Evolutionary conservation across 257 asterid species (phyloP).

Genomic region (Nyctanthes arbortristis): DNA sequence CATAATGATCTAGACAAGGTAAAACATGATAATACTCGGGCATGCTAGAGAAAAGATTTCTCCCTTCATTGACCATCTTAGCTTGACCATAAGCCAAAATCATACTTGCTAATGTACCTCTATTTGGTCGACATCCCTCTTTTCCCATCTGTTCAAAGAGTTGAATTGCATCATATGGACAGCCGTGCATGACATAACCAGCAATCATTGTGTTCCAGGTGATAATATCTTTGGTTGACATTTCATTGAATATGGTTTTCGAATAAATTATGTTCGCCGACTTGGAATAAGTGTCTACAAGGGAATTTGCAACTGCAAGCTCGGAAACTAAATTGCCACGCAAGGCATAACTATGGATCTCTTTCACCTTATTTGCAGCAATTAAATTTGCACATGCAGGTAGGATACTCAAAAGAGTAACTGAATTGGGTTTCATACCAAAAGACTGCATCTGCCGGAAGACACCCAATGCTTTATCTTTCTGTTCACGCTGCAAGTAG

Average conservation of each 20-base stretch:
- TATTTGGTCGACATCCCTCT: slow-evolving; percentile 48
- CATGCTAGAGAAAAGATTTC: slow-evolving; percentile 44
- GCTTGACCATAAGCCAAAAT: slow-evolving; percentile 72
- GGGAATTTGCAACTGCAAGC: slow-evolving; percentile 62
- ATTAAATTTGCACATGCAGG: slow-evolving; percentile 74
- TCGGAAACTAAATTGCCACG: slow-evolving; percentile 52
- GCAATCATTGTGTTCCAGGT: slow-evolving; percentile 79
- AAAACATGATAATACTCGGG: slow-evolving; percentile 42
- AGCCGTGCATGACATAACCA: slow-evolving; percentile 64
- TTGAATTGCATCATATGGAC: slow-evolving; percentile 45
- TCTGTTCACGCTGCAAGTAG: slow-evolving; percentile 54
- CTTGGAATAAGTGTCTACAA: slow-evolving; percentile 67
- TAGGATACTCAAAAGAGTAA: slow-evolving; percentile 70
- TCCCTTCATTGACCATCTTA: slow-evolving; percentile 61
- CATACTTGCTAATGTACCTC: slow-evolving; percentile 67
- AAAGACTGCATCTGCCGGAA: slow-evolving; percentile 68
- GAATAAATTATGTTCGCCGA: slow-evolving; percentile 62
- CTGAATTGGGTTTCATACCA: slow-evolving; percentile 60
- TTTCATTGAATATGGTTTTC: slow-evolving; percentile 47
- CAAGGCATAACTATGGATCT: slow-evolving; percentile 65
- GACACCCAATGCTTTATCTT: slow-evolving; percentile 56
- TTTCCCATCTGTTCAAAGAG: slow-evolving; percentile 62
- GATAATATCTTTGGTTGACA: slow-evolving; percentile 59
- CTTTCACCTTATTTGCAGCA: slow-evolving; percentile 66
- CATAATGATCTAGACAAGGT: slow-evolving; percentile 65